Percentiles rank a stretch among this genome's conserved stretches.
These are phyloP conservation scores for Parasarocladium wereldwijsianum DNA, from an alignment of 2,329 filamentous ascomycete species.

Conservation along the genomic window DNA sequence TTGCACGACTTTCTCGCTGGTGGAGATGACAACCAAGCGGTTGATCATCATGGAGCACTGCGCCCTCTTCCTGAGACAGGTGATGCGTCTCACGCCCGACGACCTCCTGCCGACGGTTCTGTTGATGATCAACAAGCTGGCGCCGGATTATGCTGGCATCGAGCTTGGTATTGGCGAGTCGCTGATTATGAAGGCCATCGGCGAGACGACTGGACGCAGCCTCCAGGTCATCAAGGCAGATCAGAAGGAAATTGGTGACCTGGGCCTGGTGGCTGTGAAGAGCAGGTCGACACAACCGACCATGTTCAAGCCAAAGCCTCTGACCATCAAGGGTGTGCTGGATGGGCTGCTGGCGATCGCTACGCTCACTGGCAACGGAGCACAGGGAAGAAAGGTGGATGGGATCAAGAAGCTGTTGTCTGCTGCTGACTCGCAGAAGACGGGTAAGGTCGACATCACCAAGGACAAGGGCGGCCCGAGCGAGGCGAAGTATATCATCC, in stretches of 20 bases:
- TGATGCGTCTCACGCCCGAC: slow-evolving; percentile 76
- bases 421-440: slow-evolving; percentile 60
- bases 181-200: slow-evolving; percentile 96
- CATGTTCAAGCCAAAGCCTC: slow-evolving; percentile 92
- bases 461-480: slow-evolving; percentile 89
- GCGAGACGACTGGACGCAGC: slow-evolving; percentile 81
- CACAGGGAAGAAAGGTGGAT: slow-evolving; percentile 82
- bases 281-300: slow-evolving; percentile 90
- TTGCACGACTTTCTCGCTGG: slow-evolving; percentile 84
- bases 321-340: slow-evolving; percentile 78
- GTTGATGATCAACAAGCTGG: slow-evolving; percentile 96
- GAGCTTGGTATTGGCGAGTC: slow-evolving; percentile 98
- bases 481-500: slow-evolving; percentile 86
- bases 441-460: slow-evolving; percentile 73
- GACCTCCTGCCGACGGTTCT: slow-evolving; percentile 81
- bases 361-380: slow-evolving; percentile 70
- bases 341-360: slow-evolving; percentile 81
- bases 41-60: slow-evolving; percentile 81
- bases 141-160: slow-evolving; percentile 90
- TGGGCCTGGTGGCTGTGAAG: slow-evolving; percentile 89
- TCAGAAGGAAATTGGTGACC: slow-evolving; percentile 90
- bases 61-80: slow-evolving; percentile 80
- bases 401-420: slow-evolving; percentile 95
- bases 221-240: slow-evolving; percentile 84
- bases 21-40: slow-evolving; percentile 89